Percentiles rank a stretch among this genome's conserved stretches.
These are phyloP conservation scores for Choanephora cucurbitarum DNA, from an alignment of 371 early-diverging fungal species.

Conservation along the genomic window DNA sequence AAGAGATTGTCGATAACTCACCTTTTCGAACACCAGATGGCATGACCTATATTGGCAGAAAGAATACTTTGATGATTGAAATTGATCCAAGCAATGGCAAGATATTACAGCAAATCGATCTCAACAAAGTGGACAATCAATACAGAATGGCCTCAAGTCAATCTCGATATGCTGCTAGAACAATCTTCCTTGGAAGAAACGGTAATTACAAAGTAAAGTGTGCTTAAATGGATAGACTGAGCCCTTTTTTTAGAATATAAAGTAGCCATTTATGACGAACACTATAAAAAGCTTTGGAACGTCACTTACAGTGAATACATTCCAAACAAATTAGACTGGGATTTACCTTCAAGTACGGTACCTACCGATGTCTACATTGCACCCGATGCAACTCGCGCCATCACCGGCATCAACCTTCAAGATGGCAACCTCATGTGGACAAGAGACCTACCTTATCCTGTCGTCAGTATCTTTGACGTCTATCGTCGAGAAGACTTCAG, in stretches of 20 bases:
- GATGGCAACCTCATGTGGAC: slow-evolving; percentile 37
- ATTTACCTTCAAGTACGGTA: slow-evolving; percentile 24
- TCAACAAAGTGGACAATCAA: slow-evolving; percentile 30
- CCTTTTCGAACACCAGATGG: slow-evolving; percentile 62
- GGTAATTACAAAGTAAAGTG: slow-evolving; percentile 22
- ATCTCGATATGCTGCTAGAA: slow-evolving; percentile 29
- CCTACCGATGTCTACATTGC: slow-evolving; percentile 46
- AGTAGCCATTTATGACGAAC: slow-evolving; percentile 27
- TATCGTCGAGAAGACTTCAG: slow-evolving; percentile 38
- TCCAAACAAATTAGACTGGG: slow-evolving; percentile 43
- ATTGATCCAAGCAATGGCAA: slow-evolving; percentile 72
- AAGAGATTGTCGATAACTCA: slow-evolving; percentile 62
- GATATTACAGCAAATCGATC: slow-evolving; percentile 56
- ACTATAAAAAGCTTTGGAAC: slow-evolving; percentile 35
- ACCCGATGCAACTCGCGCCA: slow-evolving; percentile 33
- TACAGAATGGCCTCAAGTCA: slow-evolving; percentile 22
- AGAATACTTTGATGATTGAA: slow-evolving; percentile 66
- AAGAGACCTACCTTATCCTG: slow-evolving; percentile 34
- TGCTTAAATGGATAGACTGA: not conserved
- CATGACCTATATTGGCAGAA: slow-evolving; percentile 69
- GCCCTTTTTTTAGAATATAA: slow-evolving; percentile 20
- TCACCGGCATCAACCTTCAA: slow-evolving; percentile 37
- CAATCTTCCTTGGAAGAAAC: slow-evolving; percentile 43
- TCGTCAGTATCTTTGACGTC: slow-evolving; percentile 45
- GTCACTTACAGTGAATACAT: slow-evolving; percentile 49